Conservation (phyloP, 163 green algal genomes). For the Scenedesmus sp. region DNA sequence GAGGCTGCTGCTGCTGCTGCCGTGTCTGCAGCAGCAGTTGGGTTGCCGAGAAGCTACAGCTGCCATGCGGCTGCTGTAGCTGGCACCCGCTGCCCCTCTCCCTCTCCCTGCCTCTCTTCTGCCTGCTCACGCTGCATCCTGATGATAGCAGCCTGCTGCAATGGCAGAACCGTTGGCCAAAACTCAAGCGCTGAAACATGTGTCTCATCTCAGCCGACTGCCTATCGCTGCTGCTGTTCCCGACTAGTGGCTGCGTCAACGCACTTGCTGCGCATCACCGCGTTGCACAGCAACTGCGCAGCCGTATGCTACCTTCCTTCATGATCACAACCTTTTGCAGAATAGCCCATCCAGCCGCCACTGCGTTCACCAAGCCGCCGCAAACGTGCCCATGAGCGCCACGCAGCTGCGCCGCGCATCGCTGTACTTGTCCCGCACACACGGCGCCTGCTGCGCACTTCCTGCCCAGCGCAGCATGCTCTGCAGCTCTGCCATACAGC, state of each 20-base stretch:
- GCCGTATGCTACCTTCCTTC: not conserved
- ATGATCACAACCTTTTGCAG: not conserved
- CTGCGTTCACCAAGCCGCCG: not conserved
- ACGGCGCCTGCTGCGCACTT: slow-evolving; percentile 7
- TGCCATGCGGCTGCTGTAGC: not conserved
- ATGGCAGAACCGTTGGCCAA: not conserved
- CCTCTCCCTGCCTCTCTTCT: not conserved
- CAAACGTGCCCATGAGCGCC: not conserved
- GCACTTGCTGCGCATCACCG: too few relatives aligned
- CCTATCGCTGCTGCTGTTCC: too few relatives aligned
- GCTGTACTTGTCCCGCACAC: slow-evolving; percentile 42
- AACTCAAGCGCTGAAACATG: too few relatives aligned
- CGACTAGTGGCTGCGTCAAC: too few relatives aligned
- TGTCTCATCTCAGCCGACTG: too few relatives aligned
- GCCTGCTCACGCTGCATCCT: not conserved
- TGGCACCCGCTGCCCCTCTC: not conserved
- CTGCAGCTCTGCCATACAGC: slow-evolving; percentile 34
- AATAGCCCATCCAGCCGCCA: too few relatives aligned
- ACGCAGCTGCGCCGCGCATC: slow-evolving; percentile 4
- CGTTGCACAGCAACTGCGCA: not conserved
- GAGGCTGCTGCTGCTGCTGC: not conserved
- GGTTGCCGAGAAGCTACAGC: not conserved
- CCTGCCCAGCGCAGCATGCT: slow-evolving; percentile 31
- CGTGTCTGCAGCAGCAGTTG: not conserved
- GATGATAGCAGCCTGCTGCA: not conserved